phyloP scores from a whole-genome alignment of 441 rosid genomes.

The Mallotus repandus region DNA sequence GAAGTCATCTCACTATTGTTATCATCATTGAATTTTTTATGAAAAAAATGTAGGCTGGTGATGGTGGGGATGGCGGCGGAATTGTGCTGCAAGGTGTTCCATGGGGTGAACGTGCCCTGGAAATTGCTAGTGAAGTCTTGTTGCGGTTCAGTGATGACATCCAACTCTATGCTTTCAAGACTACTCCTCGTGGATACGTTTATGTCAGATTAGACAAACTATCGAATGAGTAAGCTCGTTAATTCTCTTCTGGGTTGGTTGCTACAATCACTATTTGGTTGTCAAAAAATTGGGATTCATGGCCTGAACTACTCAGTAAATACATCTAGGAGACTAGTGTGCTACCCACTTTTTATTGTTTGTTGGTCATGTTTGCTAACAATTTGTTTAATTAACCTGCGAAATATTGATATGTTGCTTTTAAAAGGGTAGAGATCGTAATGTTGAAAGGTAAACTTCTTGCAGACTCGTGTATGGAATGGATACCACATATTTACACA shows the following conservation, averaged over 20 bases:
- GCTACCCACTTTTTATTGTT: too few species aligned
- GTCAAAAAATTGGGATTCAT: too few species aligned
- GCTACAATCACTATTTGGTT: not conserved
- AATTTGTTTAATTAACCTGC: not conserved
- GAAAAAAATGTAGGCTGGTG: conserved; percentile 48
- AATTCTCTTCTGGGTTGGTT: not conserved
- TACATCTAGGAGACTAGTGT: not conserved
- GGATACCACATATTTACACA: not conserved
- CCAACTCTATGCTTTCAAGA: conserved; percentile 71
- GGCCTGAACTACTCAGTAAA: too few species aligned
- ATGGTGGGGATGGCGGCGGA: conserved; percentile 96
- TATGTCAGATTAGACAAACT: conserved; percentile 78
- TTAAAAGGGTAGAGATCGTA: not conserved
- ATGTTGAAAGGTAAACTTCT: not conserved
- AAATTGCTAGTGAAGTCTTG: conserved; percentile 61
- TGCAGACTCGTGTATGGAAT: not conserved
- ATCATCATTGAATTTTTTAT: too few species aligned
- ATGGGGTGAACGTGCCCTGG: conserved; percentile 76
- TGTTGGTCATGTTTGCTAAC: not conserved
- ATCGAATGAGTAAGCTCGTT: conserved; percentile 55
- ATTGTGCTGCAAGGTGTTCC: conserved; percentile 61
- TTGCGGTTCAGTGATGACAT: conserved; percentile 50
- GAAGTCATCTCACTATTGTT: too few species aligned
- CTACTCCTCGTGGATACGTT: conserved; percentile 73
- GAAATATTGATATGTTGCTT: not conserved